These are phyloP conservation scores for Sporothrix schenckii DNA, from an alignment of 2,329 filamentous ascomycete species.

Conservation along the genomic window DNA sequence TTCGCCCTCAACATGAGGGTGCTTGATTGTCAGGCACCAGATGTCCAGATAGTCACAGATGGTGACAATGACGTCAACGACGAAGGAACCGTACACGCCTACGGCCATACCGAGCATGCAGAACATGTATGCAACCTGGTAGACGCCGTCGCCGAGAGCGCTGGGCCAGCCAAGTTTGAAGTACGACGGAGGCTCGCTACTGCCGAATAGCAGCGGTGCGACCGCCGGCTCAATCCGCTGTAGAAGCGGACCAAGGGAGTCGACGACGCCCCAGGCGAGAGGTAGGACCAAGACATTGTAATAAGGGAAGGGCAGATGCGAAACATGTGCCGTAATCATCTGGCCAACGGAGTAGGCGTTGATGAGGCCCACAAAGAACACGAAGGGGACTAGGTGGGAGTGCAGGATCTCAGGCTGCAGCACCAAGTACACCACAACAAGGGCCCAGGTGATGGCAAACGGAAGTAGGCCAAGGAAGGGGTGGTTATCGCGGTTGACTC, in stretches of 20 bases:
- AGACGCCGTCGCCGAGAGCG: conserved; percentile 72
- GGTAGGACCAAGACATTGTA: conserved; percentile 82
- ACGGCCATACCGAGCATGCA: conserved; percentile 80
- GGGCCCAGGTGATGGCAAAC: conserved; percentile 74
- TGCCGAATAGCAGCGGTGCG: conserved; percentile 29
- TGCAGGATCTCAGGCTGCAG: conserved; percentile 83
- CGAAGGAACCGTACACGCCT: conserved; percentile 96
- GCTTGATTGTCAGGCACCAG: conserved; percentile 97
- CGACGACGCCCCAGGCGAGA: conserved; percentile 74
- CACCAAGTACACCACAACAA: conserved; percentile 77
- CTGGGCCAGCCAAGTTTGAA: conserved; percentile 69
- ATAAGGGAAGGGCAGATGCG: conserved; percentile 85
- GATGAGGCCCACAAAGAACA: conserved; percentile 82
- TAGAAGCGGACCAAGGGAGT: conserved; percentile 74
- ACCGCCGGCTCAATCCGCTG: conserved; percentile 50
- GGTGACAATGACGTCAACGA: conserved; percentile 93
- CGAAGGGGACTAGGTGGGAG: conserved; percentile 84
- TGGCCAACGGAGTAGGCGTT: conserved; percentile 95
- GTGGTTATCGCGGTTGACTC: conserved; percentile 62
- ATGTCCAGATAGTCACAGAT: conserved; percentile 99
- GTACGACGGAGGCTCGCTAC: conserved; percentile 22
- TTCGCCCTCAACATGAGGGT: conserved; percentile 59
- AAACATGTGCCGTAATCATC: conserved; percentile 93
- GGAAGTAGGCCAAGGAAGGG: conserved; percentile 83
- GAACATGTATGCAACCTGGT: conserved; percentile 83